These are phyloP conservation scores for Pichia nanzhaoensis DNA, from an alignment of 805 yeast species.

Conservation along the genomic window DNA sequence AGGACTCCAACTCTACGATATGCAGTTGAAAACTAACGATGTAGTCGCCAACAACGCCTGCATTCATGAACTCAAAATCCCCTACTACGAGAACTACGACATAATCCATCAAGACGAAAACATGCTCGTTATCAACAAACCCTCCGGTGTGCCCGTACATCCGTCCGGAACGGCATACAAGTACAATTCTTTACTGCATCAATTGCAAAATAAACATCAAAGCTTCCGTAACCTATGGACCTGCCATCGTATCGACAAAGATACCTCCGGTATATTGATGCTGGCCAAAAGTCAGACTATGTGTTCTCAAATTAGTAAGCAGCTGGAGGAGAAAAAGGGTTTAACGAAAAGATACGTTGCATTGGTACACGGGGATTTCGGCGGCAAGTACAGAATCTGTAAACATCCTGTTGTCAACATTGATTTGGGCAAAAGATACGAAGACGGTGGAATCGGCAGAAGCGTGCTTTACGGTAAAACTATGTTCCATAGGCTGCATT, in stretches of 20 bases:
- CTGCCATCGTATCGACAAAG: slow-evolving; percentile 44
- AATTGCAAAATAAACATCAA: slow-evolving; percentile 28
- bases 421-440: slow-evolving; percentile 22
- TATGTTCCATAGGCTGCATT: slow-evolving; percentile 18
- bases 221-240: slow-evolving; percentile 17
- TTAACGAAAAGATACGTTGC: slow-evolving; percentile 38
- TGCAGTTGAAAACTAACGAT: slow-evolving; percentile 17
- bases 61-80: slow-evolving; percentile 41
- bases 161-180: slow-evolving; percentile 38
- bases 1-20: slow-evolving; percentile 12
- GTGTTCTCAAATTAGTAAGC: not conserved
- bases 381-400: slow-evolving; percentile 22
- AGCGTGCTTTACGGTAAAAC: slow-evolving; percentile 17
- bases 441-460: slow-evolving; percentile 17
- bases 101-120: slow-evolving; percentile 34
- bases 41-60: slow-evolving; percentile 30
- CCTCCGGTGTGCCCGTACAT: slow-evolving; percentile 49
- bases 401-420: slow-evolving; percentile 30
- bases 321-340: slow-evolving; percentile 8
- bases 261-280: slow-evolving; percentile 43
- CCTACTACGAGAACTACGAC: slow-evolving; percentile 13
- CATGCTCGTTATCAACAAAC: slow-evolving; percentile 41
- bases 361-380: slow-evolving; percentile 35
- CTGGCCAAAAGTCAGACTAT: slow-evolving; percentile 30
- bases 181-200: slow-evolving; percentile 39